These are phyloP conservation scores for Nigrospora sphaerica DNA, from an alignment of 2,329 filamentous ascomycete genomes.

Conservation along the genomic window DNA sequence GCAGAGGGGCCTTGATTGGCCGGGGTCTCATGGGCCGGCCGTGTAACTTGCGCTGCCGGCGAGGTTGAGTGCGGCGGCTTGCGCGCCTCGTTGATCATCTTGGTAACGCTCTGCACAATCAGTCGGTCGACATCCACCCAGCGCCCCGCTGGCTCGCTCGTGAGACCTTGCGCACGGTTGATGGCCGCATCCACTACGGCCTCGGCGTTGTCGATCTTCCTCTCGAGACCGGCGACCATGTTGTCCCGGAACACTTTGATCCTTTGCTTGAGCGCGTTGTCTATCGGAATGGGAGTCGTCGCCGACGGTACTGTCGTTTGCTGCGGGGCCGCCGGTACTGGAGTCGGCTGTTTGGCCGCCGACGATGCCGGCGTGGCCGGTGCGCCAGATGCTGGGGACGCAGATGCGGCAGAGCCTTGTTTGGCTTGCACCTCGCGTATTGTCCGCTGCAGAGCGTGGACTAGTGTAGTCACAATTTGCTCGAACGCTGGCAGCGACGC, in stretches of 20 bases:
- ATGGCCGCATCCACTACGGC: constrained; percentile 23
- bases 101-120: constrained; percentile 21
- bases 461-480: constrained; percentile 16
- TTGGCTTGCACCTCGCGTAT: constrained; percentile 19
- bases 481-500: constrained; percentile 18
- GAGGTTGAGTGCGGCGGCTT: constrained; percentile 8
- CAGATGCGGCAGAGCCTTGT: constrained; percentile 13
- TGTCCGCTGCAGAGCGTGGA: constrained; percentile 19
- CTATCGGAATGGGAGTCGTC: constrained; percentile 7
- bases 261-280: constrained; percentile 21
- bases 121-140: constrained; percentile 23
- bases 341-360: constrained; percentile 7
- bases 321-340: constrained; percentile 11
- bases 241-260: constrained; percentile 20
- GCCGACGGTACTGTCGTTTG: constrained; percentile 7
- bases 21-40: constrained; percentile 3
- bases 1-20: constrained; percentile 12
- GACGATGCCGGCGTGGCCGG: not conserved
- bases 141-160: constrained; percentile 14
- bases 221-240: constrained; percentile 20
- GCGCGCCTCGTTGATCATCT: constrained; percentile 21
- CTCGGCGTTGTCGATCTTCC: constrained; percentile 21
- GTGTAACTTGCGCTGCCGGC: constrained; percentile 9
- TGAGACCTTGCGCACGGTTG: constrained; percentile 21
- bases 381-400: constrained; percentile 10